A percentile compares a stretch with the other conserved stretches of the same genome.
These are phyloP conservation scores for Zygotorulaspora danielsina DNA, from an alignment of 805 yeast genomes.

Conservation along the genomic window DNA sequence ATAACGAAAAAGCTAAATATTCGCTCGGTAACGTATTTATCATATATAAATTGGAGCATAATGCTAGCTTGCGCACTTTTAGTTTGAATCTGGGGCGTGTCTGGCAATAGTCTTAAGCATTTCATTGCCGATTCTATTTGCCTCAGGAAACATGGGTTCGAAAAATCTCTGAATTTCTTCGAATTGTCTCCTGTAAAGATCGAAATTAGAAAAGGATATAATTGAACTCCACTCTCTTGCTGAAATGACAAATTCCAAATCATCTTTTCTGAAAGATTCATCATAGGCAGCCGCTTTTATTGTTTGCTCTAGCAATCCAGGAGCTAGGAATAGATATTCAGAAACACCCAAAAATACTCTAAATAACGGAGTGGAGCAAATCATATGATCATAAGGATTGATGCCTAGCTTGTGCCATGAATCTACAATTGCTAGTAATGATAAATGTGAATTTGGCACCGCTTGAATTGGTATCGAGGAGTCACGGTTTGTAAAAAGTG, in stretches of 20 bases:
- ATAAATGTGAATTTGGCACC: constrained; percentile 80
- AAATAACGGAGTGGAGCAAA: constrained; percentile 91
- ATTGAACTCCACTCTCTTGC: constrained; percentile 84
- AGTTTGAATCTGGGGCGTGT: background rate
- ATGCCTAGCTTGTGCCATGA: constrained; percentile 84
- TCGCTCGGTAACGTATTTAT: too few relatives aligned
- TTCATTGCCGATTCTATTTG: constrained; percentile 83
- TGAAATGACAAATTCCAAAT: constrained; percentile 86
- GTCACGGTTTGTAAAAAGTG: constrained; percentile 58
- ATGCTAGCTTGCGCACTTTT: too few relatives aligned
- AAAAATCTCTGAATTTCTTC: constrained; percentile 81
- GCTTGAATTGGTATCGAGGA: constrained; percentile 12
- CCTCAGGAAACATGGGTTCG: constrained; percentile 81
- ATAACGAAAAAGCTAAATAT: too few relatives aligned
- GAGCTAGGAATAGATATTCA: constrained; percentile 83
- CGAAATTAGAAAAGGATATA: constrained; percentile 70
- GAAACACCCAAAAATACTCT: constrained; percentile 91
- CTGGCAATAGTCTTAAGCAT: constrained; percentile 73
- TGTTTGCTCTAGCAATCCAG: constrained; percentile 75
- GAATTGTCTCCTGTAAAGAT: constrained; percentile 65
- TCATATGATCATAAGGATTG: constrained; percentile 93
- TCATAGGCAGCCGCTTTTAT: constrained; percentile 66
- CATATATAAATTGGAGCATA: too few relatives aligned
- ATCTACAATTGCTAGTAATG: constrained; percentile 86
- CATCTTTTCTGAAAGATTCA: constrained; percentile 75